Percentiles rank a stretch among this genome's conserved stretches.
Evolutionary conservation across 257 asterid species (phyloP).

Genomic region (Solanum tarijense): DNA sequence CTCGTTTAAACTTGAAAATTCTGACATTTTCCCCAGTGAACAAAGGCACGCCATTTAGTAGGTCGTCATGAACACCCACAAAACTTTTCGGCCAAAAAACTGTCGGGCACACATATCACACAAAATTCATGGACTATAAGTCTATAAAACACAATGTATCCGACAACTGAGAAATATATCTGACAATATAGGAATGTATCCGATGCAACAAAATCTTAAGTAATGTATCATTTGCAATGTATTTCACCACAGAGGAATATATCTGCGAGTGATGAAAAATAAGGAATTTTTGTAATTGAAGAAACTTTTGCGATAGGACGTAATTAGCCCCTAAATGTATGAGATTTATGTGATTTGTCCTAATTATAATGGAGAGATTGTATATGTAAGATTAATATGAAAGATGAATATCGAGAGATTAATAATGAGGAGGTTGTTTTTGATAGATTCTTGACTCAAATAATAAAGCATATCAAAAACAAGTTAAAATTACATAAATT

Average conservation of each 20-base stretch:
- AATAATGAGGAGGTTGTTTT: no score
- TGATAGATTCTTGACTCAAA: no score
- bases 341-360: not conserved
- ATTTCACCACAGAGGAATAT: not conserved
- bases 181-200: not conserved
- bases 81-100: no score
- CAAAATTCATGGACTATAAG: not conserved
- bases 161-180: not conserved
- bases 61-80: not conserved
- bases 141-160: not conserved
- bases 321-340: no score
- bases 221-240: not conserved
- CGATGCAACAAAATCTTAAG: not conserved
- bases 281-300: not conserved
- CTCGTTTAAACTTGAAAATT: not conserved
- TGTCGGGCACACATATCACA: not conserved
- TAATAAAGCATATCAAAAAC: no score
- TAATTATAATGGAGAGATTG: not conserved
- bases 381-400: not conserved
- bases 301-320: not conserved
- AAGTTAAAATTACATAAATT: no score
- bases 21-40: not conserved
- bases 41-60: not conserved
- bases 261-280: not conserved
- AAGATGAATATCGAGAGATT: not conserved